These are phyloP conservation scores for Ormosia semicastrata DNA, from an alignment of 306 rosid species.

Conservation along the genomic window DNA sequence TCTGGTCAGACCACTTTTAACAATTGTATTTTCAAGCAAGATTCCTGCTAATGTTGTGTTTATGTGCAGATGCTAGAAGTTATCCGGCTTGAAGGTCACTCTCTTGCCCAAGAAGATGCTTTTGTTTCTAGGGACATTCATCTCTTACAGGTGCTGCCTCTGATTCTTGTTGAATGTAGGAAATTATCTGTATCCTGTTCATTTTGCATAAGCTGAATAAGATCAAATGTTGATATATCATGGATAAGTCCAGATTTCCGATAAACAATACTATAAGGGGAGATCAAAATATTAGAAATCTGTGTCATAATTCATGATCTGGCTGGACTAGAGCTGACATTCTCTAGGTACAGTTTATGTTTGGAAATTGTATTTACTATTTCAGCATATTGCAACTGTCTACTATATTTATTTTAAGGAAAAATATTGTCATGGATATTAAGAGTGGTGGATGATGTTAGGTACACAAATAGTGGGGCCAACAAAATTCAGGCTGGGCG, in stretches of 20 bases:
- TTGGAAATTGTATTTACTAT: background rate
- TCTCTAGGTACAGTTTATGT: background rate
- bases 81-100: slow-evolving; percentile 76
- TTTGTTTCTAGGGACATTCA: slow-evolving; percentile 73
- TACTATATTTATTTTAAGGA: background rate
- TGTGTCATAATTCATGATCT: background rate
- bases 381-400: background rate
- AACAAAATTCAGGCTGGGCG: background rate
- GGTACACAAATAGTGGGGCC: background rate
- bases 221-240: background rate
- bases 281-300: background rate
- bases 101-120: slow-evolving; percentile 63
- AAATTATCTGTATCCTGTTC: background rate
- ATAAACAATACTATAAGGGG: background rate
- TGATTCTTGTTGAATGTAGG: background rate
- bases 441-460: background rate
- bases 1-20: background rate
- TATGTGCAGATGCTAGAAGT: slow-evolving; percentile 67
- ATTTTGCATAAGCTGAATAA: background rate
- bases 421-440: background rate
- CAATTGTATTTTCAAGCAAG: background rate
- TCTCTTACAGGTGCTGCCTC: slow-evolving; percentile 63
- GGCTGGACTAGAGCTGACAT: background rate
- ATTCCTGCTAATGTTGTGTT: background rate
- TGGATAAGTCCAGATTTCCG: background rate